Evolutionary conservation across 805 yeast genomes (phyloP).

Genomic region (Candida qinlingensis): DNA sequence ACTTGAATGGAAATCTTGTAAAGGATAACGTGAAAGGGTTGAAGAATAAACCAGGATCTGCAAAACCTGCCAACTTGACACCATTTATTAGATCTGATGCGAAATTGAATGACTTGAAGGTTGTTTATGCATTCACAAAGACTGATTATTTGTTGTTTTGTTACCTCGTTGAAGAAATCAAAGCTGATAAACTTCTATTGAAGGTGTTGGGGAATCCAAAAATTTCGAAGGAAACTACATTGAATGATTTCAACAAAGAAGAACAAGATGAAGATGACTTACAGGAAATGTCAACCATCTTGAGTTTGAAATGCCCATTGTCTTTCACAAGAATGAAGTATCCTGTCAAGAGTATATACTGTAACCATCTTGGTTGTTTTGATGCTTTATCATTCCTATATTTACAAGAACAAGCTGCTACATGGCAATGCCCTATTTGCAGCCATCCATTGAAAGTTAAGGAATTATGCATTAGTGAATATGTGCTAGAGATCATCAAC

Average conservation of each 20-base stretch:
- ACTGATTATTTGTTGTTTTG: slow-evolving; percentile 46
- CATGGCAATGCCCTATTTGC: slow-evolving; percentile 90
- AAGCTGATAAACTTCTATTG: slow-evolving; percentile 38
- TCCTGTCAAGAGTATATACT: slow-evolving; percentile 67
- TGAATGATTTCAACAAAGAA: slow-evolving; percentile 38
- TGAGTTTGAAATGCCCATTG: slow-evolving; percentile 75
- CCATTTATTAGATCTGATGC: slow-evolving; percentile 32
- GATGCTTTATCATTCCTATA: slow-evolving; percentile 72
- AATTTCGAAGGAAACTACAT: slow-evolving; percentile 47
- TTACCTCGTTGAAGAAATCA: slow-evolving; percentile 49
- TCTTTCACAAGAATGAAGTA: slow-evolving; percentile 61
- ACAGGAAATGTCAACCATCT: slow-evolving; percentile 56
- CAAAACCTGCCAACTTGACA: slow-evolving; percentile 78
- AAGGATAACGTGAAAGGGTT: slow-evolving; percentile 65
- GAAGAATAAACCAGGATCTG: slow-evolving; percentile 71
- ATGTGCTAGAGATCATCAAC: slow-evolving; percentile 54
- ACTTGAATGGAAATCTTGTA: slow-evolving; percentile 46
- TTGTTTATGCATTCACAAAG: slow-evolving; percentile 55
- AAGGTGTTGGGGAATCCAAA: slow-evolving; percentile 42
- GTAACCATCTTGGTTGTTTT: slow-evolving; percentile 84
- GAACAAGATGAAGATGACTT: slow-evolving; percentile 66
- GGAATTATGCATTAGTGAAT: slow-evolving; percentile 71
- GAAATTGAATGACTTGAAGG: slow-evolving; percentile 38
- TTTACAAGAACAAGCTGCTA: slow-evolving; percentile 73
- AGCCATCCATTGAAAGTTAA: slow-evolving; percentile 43